Conservation (phyloP, 192 early-diverging fungal genomes). For the Coemansia sp. region DNA sequence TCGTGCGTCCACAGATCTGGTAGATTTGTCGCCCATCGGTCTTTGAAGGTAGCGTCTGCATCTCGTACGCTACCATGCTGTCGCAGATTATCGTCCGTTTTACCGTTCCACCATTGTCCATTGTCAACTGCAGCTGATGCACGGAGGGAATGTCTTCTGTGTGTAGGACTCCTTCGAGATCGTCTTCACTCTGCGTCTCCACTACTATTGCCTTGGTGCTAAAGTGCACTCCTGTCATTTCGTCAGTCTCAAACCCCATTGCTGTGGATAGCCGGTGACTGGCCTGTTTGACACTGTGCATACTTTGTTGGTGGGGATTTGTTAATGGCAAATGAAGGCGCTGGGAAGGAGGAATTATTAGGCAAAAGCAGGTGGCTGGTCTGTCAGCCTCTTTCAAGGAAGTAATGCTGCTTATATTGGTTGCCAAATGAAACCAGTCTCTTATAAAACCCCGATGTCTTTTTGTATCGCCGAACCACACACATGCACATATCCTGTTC, state of each 20-base stretch:
- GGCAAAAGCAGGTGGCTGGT: neutral
- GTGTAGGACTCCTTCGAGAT: conserved; percentile 19
- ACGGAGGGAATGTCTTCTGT: conserved; percentile 31
- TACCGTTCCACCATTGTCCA: conserved; percentile 14
- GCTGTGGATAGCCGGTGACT: neutral
- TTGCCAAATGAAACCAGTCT: neutral
- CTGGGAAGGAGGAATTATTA: neutral
- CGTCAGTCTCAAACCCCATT: neutral
- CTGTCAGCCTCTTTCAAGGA: neutral
- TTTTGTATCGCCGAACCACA: neutral
- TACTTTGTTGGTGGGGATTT: neutral
- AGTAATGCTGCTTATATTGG: neutral
- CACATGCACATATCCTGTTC: neutral
- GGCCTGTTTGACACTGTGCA: neutral
- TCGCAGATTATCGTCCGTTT: conserved; percentile 41
- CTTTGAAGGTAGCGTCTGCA: conserved; percentile 23
- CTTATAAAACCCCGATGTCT: neutral
- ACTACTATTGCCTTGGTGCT: conserved; percentile 27
- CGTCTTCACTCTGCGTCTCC: conserved; percentile 11
- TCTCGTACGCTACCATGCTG: conserved; percentile 33
- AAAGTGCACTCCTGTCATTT: conserved; percentile 13
- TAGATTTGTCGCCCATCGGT: conserved; percentile 27
- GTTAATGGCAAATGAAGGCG: neutral
- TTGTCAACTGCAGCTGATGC: conserved; percentile 27
- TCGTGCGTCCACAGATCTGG: conserved; percentile 29